Evolutionary conservation across 306 rosid genomes (phyloP).

Genomic region (Malus sylvestris): DNA sequence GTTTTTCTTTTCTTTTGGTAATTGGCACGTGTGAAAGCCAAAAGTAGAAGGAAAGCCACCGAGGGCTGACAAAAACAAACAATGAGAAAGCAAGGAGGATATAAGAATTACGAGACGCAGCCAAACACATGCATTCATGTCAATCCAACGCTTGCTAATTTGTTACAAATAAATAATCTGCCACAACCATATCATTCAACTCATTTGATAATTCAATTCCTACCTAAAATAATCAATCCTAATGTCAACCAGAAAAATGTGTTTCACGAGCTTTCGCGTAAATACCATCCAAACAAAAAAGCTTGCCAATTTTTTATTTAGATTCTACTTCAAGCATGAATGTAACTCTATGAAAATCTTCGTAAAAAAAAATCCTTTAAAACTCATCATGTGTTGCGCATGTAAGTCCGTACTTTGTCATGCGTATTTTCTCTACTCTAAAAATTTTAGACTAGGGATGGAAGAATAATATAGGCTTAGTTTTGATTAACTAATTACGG

Average conservation of each 20-base stretch:
- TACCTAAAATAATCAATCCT: not conserved
- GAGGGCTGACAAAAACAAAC: too few relatives aligned
- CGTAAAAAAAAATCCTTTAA: not conserved
- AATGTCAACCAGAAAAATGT: not conserved
- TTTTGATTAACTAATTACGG: too few relatives aligned
- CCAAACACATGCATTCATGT: too few relatives aligned
- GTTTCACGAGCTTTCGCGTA: not conserved
- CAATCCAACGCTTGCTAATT: not conserved
- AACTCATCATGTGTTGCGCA: not conserved
- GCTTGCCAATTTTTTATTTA: not conserved
- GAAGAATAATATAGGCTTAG: too few relatives aligned
- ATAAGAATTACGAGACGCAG: too few relatives aligned
- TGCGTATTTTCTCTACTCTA: too few relatives aligned
- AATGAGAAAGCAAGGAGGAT: too few relatives aligned
- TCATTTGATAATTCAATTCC: not conserved
- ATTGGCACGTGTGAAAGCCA: slow-evolving; percentile 9
- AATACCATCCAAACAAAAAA: not conserved
- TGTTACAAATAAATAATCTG: not conserved
- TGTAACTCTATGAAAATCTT: not conserved
- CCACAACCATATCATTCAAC: not conserved
- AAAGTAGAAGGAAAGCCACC: too few relatives aligned
- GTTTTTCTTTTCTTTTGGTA: not conserved
- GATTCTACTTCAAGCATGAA: too few relatives aligned
- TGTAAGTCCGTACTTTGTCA: too few relatives aligned
- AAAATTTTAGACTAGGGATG: not conserved